Conservation (phyloP, 495 filamentous ascomycete species). For the Hypoxylon perforatum region DNA sequence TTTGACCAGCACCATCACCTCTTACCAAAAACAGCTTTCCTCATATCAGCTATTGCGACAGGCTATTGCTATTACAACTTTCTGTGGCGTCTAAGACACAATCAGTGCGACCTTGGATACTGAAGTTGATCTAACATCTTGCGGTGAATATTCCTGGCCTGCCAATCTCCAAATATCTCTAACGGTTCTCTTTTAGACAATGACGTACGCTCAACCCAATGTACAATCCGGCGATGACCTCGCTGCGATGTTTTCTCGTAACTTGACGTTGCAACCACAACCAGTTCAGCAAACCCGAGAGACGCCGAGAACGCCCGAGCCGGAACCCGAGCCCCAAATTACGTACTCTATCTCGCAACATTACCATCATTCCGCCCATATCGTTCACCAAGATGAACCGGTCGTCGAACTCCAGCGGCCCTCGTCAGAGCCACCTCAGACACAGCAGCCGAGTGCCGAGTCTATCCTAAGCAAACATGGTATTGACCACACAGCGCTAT, state of each 20-base stretch:
- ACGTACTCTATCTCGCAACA: conserved; percentile 78
- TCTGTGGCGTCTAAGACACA: conserved; percentile 15
- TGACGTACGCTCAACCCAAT: conserved; percentile 53
- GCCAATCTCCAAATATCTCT: conserved; percentile 2
- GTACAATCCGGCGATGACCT: conserved; percentile 73
- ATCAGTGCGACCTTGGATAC: neutral
- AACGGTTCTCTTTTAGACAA: conserved; percentile 34
- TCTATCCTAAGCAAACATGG: conserved; percentile 61
- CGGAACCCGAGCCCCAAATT: conserved; percentile 53
- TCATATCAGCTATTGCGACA: conserved; percentile 9
- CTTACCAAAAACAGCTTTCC: conserved; percentile 27
- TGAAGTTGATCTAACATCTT: conserved; percentile 7
- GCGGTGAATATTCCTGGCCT: conserved; percentile 36
- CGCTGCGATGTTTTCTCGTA: conserved; percentile 71
- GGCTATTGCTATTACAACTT: conserved; percentile 19
- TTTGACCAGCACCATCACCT: conserved; percentile 27
- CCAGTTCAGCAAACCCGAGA: conserved; percentile 44
- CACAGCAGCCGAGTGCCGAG: conserved; percentile 56
- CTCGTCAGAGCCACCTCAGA: conserved; percentile 60
- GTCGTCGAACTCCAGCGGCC: conserved; percentile 50
- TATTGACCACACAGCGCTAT: conserved; percentile 65
- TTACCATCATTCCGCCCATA: conserved; percentile 77
- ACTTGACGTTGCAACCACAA: conserved; percentile 65
- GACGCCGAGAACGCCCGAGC: conserved; percentile 42
- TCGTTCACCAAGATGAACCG: conserved; percentile 48